These are phyloP conservation scores for Forsythia viridissima DNA, from an alignment of 257 asterid species.

Conservation along the genomic window DNA sequence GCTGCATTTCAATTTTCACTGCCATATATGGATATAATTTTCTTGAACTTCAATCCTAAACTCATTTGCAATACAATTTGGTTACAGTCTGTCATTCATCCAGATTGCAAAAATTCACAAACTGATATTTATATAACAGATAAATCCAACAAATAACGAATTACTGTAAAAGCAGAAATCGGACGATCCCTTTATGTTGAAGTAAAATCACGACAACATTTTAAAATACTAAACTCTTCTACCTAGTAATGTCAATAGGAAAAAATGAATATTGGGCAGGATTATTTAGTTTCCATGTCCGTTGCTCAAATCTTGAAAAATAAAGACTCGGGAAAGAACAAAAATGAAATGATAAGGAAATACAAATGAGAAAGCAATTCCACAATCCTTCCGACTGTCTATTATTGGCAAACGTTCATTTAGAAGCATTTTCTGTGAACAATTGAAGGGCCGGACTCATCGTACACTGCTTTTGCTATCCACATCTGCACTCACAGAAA, in stretches of 20 bases:
- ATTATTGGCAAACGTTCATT: constrained; percentile 7
- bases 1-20: background rate
- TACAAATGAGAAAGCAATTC: constrained; percentile 29
- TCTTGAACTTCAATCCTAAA: background rate
- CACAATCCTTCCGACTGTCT: constrained; percentile 26
- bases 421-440: constrained; percentile 69
- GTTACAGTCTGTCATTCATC: background rate
- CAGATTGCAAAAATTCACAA: constrained; percentile 16
- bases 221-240: constrained; percentile 37
- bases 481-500: constrained; percentile 42
- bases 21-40: background rate
- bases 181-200: constrained; percentile 20
- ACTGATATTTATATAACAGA: constrained; percentile 4
- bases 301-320: constrained; percentile 23
- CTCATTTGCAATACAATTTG: background rate
- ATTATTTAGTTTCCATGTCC: background rate
- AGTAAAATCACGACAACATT: constrained; percentile 32
- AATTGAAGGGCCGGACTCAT: constrained; percentile 60
- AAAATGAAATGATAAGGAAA: constrained; percentile 19
- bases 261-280: constrained; percentile 14
- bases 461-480: constrained; percentile 63
- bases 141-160: constrained; percentile 8
- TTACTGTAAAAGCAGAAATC: background rate
- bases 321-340: constrained; percentile 24
- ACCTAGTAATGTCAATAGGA: constrained; percentile 31